Conservation (phyloP, 306 rosid genomes). For the Begonia masoniana region DNA sequence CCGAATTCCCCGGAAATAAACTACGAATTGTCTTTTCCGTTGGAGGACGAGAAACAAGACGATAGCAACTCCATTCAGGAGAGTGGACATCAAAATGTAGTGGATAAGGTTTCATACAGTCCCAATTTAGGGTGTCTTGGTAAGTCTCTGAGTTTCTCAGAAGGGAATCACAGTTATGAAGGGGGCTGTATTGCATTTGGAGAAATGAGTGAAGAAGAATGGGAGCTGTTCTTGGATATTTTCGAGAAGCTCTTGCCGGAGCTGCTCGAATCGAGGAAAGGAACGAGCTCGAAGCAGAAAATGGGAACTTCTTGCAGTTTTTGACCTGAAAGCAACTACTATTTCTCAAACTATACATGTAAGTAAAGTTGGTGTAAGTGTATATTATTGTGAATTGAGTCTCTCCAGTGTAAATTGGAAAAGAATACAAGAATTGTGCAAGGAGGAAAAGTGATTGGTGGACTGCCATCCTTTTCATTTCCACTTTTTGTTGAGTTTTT, state of each 20-base stretch:
- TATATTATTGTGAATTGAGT: no score
- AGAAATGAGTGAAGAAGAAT: conserved; percentile 45
- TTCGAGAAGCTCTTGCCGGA: conserved; percentile 39
- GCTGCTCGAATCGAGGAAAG: conserved; percentile 25
- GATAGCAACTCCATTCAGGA: conserved; percentile 1
- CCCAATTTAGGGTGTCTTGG: conserved; percentile 5
- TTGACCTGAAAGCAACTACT: conserved; percentile 8
- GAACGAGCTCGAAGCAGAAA: conserved; percentile 31
- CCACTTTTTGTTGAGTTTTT: background rate
- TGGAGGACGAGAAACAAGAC: background rate
- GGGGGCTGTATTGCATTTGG: conserved; percentile 41
- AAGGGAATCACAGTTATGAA: conserved; percentile 18
- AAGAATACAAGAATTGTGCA: conserved; percentile 2
- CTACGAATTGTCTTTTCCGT: background rate
- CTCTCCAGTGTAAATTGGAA: background rate
- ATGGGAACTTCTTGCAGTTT: conserved; percentile 40
- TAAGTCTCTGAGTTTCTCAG: conserved; percentile 26
- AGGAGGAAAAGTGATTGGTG: conserved; percentile 49
- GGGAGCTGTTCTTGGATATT: conserved; percentile 51
- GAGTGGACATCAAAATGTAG: no score
- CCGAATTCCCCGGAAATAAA: conserved; percentile 18
- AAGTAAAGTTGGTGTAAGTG: no score
- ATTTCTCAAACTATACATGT: background rate
- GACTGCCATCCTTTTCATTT: conserved; percentile 47
- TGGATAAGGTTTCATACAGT: background rate